Evolutionary conservation across 345 rosid species (phyloP).

Genomic region (Toxicodendron radicans): DNA sequence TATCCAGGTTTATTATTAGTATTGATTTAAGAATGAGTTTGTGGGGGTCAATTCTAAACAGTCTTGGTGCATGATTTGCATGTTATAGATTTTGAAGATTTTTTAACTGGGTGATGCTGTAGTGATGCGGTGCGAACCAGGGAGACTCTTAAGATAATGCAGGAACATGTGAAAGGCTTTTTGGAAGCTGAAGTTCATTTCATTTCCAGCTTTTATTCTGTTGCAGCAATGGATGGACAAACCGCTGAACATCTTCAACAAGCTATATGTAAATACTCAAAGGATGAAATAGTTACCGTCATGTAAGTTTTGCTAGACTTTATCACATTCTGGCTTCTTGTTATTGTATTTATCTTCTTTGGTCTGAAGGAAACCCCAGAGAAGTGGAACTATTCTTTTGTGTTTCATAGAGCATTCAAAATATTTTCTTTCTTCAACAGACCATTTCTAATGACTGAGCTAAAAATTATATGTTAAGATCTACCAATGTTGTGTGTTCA

Average conservation of each 20-base stretch:
- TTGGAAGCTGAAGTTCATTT: constrained; percentile 75
- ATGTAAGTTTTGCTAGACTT: constrained; percentile 52
- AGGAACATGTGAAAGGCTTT: constrained; percentile 66
- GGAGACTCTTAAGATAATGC: constrained; percentile 87
- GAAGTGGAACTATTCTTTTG: neutral
- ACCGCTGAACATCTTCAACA: constrained; percentile 85
- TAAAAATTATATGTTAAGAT: no score
- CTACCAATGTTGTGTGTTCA: no score
- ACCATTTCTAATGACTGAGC: no score
- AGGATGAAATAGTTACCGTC: constrained; percentile 66
- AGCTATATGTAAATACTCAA: constrained; percentile 64
- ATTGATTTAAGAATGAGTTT: neutral
- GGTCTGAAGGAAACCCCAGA: neutral
- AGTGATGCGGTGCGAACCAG: constrained; percentile 82
- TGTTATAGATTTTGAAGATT: constrained; percentile 1
- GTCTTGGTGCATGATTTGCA: neutral
- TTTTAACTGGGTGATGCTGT: constrained; percentile 18
- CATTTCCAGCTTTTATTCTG: constrained; percentile 90
- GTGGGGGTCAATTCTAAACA: neutral
- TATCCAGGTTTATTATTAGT: constrained; percentile 51
- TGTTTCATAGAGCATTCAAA: neutral
- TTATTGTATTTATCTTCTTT: neutral
- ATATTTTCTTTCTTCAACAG: no score
- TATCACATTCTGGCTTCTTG: neutral
- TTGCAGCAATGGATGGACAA: constrained; percentile 98